phyloP scores from a whole-genome alignment of 225 moss, liverwort and hornwort genomes.

The Thuidium tamariscinum region DNA sequence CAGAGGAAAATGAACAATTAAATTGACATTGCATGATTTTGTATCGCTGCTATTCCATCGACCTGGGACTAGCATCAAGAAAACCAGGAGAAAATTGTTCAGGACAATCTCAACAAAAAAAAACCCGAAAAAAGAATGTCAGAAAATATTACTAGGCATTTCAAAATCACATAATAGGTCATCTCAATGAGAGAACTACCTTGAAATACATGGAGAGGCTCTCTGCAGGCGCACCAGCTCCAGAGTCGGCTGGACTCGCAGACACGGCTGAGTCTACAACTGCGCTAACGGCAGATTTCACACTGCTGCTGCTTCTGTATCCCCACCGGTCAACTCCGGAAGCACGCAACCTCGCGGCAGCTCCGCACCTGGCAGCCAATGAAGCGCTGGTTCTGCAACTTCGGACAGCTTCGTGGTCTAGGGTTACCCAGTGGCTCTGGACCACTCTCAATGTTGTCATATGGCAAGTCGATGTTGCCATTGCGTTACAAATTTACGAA shows the following conservation, averaged over 20 bases:
- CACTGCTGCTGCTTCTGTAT: neutral
- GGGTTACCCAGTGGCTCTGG: neutral
- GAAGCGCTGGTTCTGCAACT: neutral
- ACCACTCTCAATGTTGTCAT: conserved; percentile 6
- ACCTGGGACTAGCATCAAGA: neutral
- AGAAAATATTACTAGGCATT: neutral
- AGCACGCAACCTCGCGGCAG: neutral
- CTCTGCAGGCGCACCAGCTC: conserved; percentile 27
- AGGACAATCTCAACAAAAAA: neutral
- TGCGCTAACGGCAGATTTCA: conserved; percentile 2
- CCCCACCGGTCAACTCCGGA: neutral
- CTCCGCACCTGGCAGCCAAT: neutral
- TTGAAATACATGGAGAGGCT: conserved; percentile 75
- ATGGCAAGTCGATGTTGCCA: conserved; percentile 17
- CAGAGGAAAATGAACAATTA: neutral
- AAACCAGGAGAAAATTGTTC: neutral
- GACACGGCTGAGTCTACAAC: conserved; percentile 26
- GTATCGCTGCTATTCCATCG: neutral
- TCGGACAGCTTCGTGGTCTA: neutral
- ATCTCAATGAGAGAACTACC: conserved; percentile 12
- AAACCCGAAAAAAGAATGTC: neutral
- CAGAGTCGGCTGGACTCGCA: conserved; percentile 26
- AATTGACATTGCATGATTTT: neutral
- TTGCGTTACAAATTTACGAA: neutral
- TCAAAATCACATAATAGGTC: neutral